Evolutionary conservation across 2,329 filamentous ascomycete species (phyloP).

Genomic region (Aspergillus uvarum): DNA sequence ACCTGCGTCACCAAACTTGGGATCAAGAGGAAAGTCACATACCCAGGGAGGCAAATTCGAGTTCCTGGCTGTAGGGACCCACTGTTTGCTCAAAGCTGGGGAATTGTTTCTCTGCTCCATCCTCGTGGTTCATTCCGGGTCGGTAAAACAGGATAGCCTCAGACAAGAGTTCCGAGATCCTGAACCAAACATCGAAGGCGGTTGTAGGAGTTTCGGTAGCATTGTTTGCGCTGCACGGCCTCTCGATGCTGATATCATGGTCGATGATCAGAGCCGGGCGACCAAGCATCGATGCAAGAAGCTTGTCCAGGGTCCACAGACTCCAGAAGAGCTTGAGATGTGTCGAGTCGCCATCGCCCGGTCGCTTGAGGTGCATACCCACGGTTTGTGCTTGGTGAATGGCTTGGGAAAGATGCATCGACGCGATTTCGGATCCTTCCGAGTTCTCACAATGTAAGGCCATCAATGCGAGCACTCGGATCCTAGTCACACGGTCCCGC

Average conservation of each 20-base stretch:
- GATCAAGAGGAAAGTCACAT: background rate
- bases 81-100: slow-evolving; percentile 39
- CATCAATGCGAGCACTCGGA: slow-evolving; percentile 41
- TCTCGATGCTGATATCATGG: slow-evolving; percentile 39
- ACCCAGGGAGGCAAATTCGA: slow-evolving; percentile 34
- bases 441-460: slow-evolving; percentile 43
- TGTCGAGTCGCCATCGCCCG: slow-evolving; percentile 32
- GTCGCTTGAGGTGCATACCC: slow-evolving; percentile 42
- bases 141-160: slow-evolving; percentile 43
- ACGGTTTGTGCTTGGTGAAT: slow-evolving; percentile 44
- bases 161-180: slow-evolving; percentile 38
- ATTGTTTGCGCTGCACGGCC: slow-evolving; percentile 22
- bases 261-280: slow-evolving; percentile 41
- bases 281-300: slow-evolving; percentile 43
- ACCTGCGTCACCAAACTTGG: too few relatives aligned
- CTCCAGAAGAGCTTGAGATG: slow-evolving; percentile 41
- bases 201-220: slow-evolving; percentile 12
- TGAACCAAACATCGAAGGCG: slow-evolving; percentile 40
- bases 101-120: slow-evolving; percentile 39
- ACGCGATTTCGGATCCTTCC: slow-evolving; percentile 42
- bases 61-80: slow-evolving; percentile 23
- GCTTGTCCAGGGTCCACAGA: slow-evolving; percentile 44
- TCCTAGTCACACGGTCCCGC: slow-evolving; percentile 37
- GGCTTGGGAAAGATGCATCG: slow-evolving; percentile 41
- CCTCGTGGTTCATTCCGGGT: slow-evolving; percentile 28